Evolutionary conservation across 2,329 filamentous ascomycete species (phyloP), one percentile per base, ranked within the genome.

Genomic region (Cytospora paraplurivora): DNA sequence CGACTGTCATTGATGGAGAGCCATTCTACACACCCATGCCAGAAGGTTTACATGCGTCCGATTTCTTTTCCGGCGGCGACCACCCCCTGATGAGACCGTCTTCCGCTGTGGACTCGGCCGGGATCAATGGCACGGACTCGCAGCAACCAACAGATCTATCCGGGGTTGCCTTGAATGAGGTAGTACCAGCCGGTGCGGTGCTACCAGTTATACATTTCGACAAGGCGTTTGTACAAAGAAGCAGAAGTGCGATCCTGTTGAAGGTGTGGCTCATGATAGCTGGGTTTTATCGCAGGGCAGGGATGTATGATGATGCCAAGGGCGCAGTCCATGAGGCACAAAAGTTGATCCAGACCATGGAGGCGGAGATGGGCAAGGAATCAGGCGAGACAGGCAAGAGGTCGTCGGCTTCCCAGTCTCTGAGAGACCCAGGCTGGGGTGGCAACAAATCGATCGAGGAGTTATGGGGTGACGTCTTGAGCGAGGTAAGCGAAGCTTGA

Each of bases 221-320:
- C 8, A 82, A 81, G 68, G 82, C 82, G 11, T 82, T 83, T 68
- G 77, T 82, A 66, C 79, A 77, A 67, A 76, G 78, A 35, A 81
- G 82, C 59, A 79, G 83, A 52, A 78, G 76, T 37, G 77, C 78
- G 7, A 78, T 87, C 12, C 74, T 99, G 17, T 80, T 93, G 21
- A 89, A 89, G 68, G 88, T 97, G 37, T 99, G 95, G 95, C 81
- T 97, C 10, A 89, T 95, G 72, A 92, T 97, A 66, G 90, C 92
- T 2, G 90, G 90, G 0, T 88, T 98, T 68, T 99, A 98, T 73
- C 86, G 92, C 34, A 86, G 92, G 59, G 92, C 94, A 8, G 85
- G 85, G 10, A 87, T 96, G 79, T 86, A 87, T 62, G 89, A 93
- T 21, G 94, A 98, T 73, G 88, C 91, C 13, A 86, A 85, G 69